These are phyloP conservation scores for Cardamine chenopodiifolia DNA, from an alignment of 345 rosid genomes.

Conservation along the genomic window DNA sequence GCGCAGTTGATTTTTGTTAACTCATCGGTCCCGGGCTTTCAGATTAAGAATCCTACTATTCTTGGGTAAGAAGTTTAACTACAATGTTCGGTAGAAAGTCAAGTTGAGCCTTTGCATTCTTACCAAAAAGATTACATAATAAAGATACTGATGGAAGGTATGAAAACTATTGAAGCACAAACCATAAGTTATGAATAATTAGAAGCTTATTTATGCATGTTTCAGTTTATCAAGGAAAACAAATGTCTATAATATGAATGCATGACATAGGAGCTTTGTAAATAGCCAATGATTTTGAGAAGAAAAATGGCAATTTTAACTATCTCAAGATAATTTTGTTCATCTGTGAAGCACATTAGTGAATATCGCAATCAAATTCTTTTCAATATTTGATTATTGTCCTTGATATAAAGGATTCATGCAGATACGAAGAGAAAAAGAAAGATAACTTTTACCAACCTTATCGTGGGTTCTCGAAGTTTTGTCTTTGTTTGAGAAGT, in stretches of 20 bases:
- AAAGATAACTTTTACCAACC: conserved; percentile 44
- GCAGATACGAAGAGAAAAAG: background rate
- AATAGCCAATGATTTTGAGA: background rate
- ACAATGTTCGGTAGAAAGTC: background rate
- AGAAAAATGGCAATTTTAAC: background rate
- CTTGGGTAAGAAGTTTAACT: background rate
- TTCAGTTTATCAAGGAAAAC: background rate
- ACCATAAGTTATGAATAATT: conserved; percentile 1
- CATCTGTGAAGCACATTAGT: conserved; percentile 3
- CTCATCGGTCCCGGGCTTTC: background rate
- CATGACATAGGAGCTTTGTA: background rate
- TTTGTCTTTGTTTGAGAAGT: conserved; percentile 41
- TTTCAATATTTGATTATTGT: conserved; percentile 6
- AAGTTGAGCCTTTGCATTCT: background rate
- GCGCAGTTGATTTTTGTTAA: background rate
- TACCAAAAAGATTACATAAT: background rate
- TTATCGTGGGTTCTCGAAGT: conserved; percentile 67
- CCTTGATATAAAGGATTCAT: background rate
- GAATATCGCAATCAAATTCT: background rate
- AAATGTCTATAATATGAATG: background rate
- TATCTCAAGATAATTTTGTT: background rate
- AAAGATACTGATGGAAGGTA: background rate
- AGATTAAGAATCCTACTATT: background rate
- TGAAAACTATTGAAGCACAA: conserved; percentile 11
- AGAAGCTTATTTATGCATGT: conserved; percentile 7